phyloP scores from a whole-genome alignment of 768 basidiomycete species.

The Hemileccinum rubropunctum region DNA sequence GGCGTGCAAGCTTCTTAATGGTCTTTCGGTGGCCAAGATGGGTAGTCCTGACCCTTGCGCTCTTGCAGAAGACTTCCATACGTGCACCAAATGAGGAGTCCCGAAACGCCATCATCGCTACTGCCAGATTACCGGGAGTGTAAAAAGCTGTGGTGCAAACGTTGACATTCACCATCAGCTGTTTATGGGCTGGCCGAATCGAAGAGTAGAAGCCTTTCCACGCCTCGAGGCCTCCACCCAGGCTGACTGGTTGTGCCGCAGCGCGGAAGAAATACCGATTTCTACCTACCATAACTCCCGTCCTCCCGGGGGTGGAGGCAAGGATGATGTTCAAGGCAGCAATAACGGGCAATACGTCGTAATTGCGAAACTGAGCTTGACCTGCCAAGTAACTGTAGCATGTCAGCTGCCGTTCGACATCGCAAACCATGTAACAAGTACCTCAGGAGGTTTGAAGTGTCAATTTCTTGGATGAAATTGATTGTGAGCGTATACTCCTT shows the following conservation, averaged over 20 bases:
- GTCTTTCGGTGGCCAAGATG: slow-evolving; percentile 79
- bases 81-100: slow-evolving; percentile 58
- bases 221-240: slow-evolving; percentile 54
- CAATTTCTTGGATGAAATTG: slow-evolving; percentile 41
- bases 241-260: slow-evolving; percentile 26
- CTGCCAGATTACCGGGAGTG: slow-evolving; percentile 41
- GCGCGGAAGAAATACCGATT: slow-evolving; percentile 52
- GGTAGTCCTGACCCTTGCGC: slow-evolving; percentile 61
- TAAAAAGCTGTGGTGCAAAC: slow-evolving; percentile 52
- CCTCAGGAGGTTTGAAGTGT: slow-evolving; percentile 41
- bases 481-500: slow-evolving; percentile 46
- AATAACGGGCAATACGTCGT: slow-evolving; percentile 46
- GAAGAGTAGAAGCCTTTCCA: slow-evolving; percentile 54
- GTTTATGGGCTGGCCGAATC: slow-evolving; percentile 40
- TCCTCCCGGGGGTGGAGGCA: slow-evolving; percentile 42
- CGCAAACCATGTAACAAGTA: slow-evolving; percentile 20
- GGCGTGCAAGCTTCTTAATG: slow-evolving; percentile 51
- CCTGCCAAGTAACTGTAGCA: slow-evolving; percentile 44
- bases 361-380: slow-evolving; percentile 39
- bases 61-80: slow-evolving; percentile 56
- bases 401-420: slow-evolving; percentile 7
- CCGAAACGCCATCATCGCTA: slow-evolving; percentile 40
- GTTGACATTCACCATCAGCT: slow-evolving; percentile 53
- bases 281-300: slow-evolving; percentile 50
- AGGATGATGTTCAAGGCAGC: slow-evolving; percentile 51